Conservation (phyloP, 345 rosid genomes). For the Diplotaxis tenuifolia region DNA sequence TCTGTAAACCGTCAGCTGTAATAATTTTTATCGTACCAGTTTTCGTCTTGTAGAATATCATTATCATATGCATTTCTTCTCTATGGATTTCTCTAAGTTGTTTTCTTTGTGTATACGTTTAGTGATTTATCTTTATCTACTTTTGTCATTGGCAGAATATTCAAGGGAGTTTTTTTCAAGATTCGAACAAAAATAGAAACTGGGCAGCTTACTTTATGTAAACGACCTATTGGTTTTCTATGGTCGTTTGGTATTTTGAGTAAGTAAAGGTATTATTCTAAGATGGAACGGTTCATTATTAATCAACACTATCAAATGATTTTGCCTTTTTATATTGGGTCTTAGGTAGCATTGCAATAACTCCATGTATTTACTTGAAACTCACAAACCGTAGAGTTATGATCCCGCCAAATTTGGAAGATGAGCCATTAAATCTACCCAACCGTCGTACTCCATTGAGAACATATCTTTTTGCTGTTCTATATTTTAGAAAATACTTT, state of each 20-base stretch:
- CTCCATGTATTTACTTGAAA: conserved; percentile 30
- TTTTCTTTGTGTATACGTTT: not conserved
- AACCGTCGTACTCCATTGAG: not conserved
- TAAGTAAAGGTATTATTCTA: conserved; percentile 26
- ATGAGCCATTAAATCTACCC: conserved; percentile 13
- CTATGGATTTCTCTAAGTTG: not conserved
- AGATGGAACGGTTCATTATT: conserved; percentile 12
- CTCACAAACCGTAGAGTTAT: conserved; percentile 31
- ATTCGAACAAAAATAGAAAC: conserved; percentile 23
- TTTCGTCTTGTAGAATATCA: not conserved
- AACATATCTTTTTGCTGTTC: not conserved
- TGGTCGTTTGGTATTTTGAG: conserved; percentile 19
- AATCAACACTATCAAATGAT: conserved; percentile 16
- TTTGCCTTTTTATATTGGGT: conserved; percentile 28
- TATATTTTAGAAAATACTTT: not conserved
- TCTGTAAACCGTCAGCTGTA: not conserved
- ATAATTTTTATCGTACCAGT: not conserved
- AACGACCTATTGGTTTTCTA: conserved; percentile 9
- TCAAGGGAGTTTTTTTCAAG: conserved; percentile 13
- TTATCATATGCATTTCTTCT: not conserved
- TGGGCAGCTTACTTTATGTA: conserved; percentile 28
- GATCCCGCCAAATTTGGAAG: conserved; percentile 30
- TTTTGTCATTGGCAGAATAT: conserved; percentile 12
- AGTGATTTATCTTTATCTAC: not conserved
- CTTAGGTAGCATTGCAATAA: conserved; percentile 38